Conservation (phyloP, 148 eudicot genomes). For the Camellia japonica region DNA sequence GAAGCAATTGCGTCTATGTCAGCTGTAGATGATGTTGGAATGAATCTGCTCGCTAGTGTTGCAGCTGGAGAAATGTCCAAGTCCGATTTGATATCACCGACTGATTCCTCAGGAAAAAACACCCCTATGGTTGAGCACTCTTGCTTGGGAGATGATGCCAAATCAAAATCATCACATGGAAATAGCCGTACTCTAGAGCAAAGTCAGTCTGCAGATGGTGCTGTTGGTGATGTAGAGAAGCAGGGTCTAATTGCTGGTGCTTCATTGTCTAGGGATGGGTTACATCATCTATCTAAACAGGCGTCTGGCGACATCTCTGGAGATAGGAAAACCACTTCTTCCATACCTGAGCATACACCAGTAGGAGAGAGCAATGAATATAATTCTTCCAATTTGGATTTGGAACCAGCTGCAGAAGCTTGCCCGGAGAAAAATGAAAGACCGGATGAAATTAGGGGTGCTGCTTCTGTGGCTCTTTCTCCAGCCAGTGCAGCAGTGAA, state of each 20-base stretch:
- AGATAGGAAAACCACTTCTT: slow-evolving; percentile 16
- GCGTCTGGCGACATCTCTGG: slow-evolving; percentile 1
- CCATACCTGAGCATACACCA: slow-evolving; percentile 14
- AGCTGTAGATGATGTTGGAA: slow-evolving; percentile 79
- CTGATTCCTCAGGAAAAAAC: slow-evolving; percentile 47
- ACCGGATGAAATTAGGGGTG: slow-evolving; percentile 24
- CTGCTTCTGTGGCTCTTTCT: slow-evolving; percentile 16
- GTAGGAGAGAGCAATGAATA: slow-evolving; percentile 9
- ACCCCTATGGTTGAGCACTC: slow-evolving; percentile 26
- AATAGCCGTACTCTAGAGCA: slow-evolving; percentile 21
- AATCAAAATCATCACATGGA: slow-evolving; percentile 23
- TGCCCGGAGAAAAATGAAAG: slow-evolving; percentile 20
- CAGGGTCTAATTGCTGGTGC: slow-evolving; percentile 21
- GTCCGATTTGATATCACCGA: slow-evolving; percentile 48
- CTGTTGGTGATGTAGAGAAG: slow-evolving; percentile 25
- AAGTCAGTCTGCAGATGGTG: slow-evolving; percentile 22
- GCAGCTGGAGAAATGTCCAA: slow-evolving; percentile 81
- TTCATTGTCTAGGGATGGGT: slow-evolving; percentile 20
- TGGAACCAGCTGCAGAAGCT: slow-evolving; percentile 24
- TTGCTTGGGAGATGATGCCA: slow-evolving; percentile 21
- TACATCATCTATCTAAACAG: slow-evolving; percentile 6
- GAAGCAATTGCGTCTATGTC: slow-evolving; percentile 51
- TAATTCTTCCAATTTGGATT: slow-evolving; percentile 20
- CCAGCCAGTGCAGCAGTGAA: slow-evolving; percentile 17
- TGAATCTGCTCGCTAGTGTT: slow-evolving; percentile 93